These are phyloP conservation scores for Sporothrix phasma DNA, from an alignment of 2,329 filamentous ascomycete genomes.

Conservation along the genomic window DNA sequence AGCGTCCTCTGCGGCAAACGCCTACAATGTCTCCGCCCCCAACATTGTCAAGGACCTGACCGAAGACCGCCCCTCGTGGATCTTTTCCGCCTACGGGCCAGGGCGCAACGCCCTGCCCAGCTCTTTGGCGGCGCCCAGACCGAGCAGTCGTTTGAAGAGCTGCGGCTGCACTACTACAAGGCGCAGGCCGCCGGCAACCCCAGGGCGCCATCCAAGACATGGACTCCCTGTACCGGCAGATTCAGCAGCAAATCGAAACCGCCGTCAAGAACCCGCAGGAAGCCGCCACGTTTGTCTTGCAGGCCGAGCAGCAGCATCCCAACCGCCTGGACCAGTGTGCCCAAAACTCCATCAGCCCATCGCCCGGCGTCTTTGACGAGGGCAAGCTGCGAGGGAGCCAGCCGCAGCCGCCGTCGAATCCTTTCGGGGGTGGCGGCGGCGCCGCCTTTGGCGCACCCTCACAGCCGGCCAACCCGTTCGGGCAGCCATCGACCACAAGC, in stretches of 20 bases:
- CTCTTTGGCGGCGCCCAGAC: conserved; percentile 69
- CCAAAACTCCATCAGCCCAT: conserved; percentile 32
- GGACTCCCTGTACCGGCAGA: conserved; percentile 50
- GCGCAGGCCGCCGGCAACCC: conserved; percentile 51
- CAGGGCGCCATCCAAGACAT: conserved; percentile 49
- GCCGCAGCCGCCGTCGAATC: background rate
- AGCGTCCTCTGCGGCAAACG: conserved; percentile 14
- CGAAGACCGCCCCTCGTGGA: conserved; percentile 68
- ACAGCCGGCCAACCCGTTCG: conserved; percentile 15
- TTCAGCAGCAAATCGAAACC: conserved; percentile 62
- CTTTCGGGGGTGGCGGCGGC: background rate
- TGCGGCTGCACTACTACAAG: conserved; percentile 62
- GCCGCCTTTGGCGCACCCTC: conserved; percentile 17
- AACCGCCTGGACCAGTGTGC: conserved; percentile 60
- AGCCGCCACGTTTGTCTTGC: conserved; percentile 59
- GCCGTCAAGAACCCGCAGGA: conserved; percentile 59
- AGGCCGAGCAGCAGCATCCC: conserved; percentile 59
- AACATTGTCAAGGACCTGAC: conserved; percentile 57
- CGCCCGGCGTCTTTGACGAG: conserved; percentile 36
- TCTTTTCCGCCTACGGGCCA: conserved; percentile 77
- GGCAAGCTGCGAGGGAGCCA: conserved; percentile 24
- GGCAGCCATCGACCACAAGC: background rate
- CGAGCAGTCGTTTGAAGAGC: conserved; percentile 83
- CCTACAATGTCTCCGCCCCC: conserved; percentile 46
- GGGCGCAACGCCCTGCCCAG: conserved; percentile 64